Percentiles rank a stretch among this genome's conserved stretches.
Conservation (phyloP, 2,329 filamentous ascomycete species). For the Ascochyta koolunga region DNA sequence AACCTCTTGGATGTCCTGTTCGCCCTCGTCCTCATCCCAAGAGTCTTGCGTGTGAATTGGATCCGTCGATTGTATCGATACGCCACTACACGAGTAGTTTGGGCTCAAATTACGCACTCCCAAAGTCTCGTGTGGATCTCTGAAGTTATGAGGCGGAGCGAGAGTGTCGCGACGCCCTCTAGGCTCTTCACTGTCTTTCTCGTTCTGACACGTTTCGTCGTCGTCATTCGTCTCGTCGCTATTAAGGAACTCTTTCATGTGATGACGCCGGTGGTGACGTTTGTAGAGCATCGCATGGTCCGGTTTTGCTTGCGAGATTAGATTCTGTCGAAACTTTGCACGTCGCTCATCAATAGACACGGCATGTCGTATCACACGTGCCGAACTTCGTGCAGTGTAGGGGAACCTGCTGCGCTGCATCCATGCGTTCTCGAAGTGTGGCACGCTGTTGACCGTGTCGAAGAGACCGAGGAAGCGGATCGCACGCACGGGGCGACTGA, state of each 20-base stretch:
- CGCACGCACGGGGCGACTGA: constrained; percentile 73
- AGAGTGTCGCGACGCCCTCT: constrained; percentile 34
- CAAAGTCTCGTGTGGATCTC: constrained; percentile 42
- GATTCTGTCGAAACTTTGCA: constrained; percentile 73
- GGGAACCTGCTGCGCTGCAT: constrained; percentile 81
- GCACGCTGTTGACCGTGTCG: constrained; percentile 82
- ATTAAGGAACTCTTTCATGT: constrained; percentile 19
- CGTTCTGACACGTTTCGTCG: constrained; percentile 1
- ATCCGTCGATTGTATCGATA: constrained; percentile 43
- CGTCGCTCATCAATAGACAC: constrained; percentile 74
- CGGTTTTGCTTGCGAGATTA: constrained; percentile 59
- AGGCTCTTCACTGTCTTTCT: constrained; percentile 17
- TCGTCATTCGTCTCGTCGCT: constrained; percentile 19
- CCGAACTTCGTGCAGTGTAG: constrained; percentile 63
- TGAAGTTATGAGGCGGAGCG: constrained; percentile 38
- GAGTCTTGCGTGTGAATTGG: constrained; percentile 29
- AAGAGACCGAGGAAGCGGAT: constrained; percentile 81
- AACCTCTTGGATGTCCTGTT: constrained; percentile 78
- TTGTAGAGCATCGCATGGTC: constrained; percentile 36
- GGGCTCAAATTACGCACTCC: constrained; percentile 43
- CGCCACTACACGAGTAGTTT: constrained; percentile 29
- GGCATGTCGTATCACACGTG: constrained; percentile 68
- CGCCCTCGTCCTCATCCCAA: constrained; percentile 49
- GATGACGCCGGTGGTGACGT: constrained; percentile 30
- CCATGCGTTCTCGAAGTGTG: constrained; percentile 74